Percentiles rank a stretch among this genome's conserved stretches.
Evolutionary conservation across 2,329 filamentous ascomycete genomes (phyloP).

Genomic region (Hypoxylon sp.): DNA sequence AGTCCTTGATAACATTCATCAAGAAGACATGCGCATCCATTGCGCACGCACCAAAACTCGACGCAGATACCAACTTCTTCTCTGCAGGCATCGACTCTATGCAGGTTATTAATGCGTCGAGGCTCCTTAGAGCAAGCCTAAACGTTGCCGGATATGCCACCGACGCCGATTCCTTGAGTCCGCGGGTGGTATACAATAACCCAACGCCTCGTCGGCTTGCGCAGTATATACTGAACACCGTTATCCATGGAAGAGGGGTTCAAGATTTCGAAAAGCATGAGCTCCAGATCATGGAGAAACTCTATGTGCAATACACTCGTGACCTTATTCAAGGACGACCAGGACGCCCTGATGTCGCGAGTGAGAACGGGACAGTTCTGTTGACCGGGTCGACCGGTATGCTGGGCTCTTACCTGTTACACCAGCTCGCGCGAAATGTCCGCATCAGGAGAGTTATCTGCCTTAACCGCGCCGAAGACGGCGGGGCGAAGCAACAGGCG

Average conservation of each 20-base stretch:
- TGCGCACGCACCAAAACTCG: constrained; percentile 46
- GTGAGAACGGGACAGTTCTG: constrained; percentile 58
- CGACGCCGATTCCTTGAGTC: constrained; percentile 50
- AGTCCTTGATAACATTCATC: constrained; percentile 52
- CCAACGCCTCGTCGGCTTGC: constrained; percentile 55
- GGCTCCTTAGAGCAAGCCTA: constrained; percentile 55
- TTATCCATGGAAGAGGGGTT: constrained; percentile 4
- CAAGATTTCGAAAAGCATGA: constrained; percentile 40
- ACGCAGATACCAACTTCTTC: constrained; percentile 57
- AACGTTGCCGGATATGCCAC: constrained; percentile 53
- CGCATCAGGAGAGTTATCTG: constrained; percentile 61
- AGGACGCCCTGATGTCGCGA: constrained; percentile 49
- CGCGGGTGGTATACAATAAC: constrained; percentile 58
- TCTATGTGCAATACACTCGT: constrained; percentile 55
- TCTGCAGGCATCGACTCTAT: constrained; percentile 58
- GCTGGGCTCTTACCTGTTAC: constrained; percentile 63
- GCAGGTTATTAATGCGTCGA: constrained; percentile 57
- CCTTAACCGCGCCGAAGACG: constrained; percentile 62
- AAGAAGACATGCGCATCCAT: constrained; percentile 50
- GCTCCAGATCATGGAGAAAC: constrained; percentile 51
- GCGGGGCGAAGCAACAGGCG: constrained; percentile 57
- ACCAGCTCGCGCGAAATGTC: constrained; percentile 53
- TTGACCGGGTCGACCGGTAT: constrained; percentile 66
- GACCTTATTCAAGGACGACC: constrained; percentile 46
- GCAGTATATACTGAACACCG: constrained; percentile 51